Evolutionary conservation across 2,329 filamentous ascomycete genomes (phyloP), one percentile per base, ranked within the genome.

Genomic region (Paraphaeosphaeria minitans): DNA sequence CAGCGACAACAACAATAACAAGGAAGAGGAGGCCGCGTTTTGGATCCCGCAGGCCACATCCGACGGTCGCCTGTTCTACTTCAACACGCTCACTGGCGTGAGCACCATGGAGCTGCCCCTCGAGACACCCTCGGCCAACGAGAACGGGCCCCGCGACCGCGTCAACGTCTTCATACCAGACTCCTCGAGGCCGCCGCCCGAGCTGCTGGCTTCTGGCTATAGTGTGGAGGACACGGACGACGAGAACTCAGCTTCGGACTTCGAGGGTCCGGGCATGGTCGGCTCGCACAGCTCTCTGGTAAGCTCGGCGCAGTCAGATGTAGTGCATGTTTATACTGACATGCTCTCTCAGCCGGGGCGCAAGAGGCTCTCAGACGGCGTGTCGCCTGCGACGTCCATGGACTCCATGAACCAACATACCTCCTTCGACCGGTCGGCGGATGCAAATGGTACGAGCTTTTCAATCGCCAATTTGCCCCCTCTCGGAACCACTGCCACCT

Each of bases 41-140:
- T 99, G 95, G 95, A 97, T 99, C 66, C 95, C 95, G 19, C 95
- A 99, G 80, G 95, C 93, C 14, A 99, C 95, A 0, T 87, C 92
- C 1, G 93, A 98, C 75, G 95, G 95, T 55, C 86, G 93, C 57
- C 80, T 99, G 24, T 99, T 96, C 78, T 99, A 98, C 80, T 98
- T 96, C 84, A 99, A 99, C 77, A 98, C 94, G 62, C 88, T 97
- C 80, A 99, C 95, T 0, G 93, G 94, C 56, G 92, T 96, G 71
- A 96, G 91, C 73, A 96, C 91, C 63, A 95, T 93, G 87, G 95
- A 99, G 75, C 81, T 99, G 60, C 95, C 95, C 1, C 83, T 99
- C 27, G 95, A 99, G 75, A 94, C 94, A 16, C 93, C 95, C 1
- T 92, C 90, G 7, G 78, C 87, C 19, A 89, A 87, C 64, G 95